Evolutionary conservation across 164 flowering plant genomes (phyloP).

Genomic region (Berberis thunbergii): DNA sequence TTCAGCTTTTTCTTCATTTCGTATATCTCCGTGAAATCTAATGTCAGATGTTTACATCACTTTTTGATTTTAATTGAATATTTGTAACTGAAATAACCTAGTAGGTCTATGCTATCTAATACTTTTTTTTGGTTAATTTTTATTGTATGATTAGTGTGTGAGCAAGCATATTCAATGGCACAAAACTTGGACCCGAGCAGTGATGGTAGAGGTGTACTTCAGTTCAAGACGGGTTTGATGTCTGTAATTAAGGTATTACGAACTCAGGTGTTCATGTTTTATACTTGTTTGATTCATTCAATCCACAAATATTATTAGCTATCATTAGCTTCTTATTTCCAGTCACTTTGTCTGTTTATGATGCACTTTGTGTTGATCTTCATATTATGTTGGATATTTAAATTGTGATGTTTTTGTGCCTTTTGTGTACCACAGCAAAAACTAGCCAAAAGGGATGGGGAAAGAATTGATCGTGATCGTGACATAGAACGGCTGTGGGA

Average conservation of each 20-base stretch:
- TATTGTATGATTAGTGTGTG: conserved; percentile 54
- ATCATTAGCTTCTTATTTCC: too few species aligned
- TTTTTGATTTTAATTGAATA: too few species aligned
- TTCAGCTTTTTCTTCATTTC: too few species aligned
- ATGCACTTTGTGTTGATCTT: background rate
- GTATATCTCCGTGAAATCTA: too few species aligned
- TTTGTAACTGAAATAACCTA: too few species aligned
- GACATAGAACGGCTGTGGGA: conserved; percentile 81
- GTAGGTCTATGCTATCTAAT: background rate
- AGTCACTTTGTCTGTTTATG: background rate
- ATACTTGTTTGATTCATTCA: too few species aligned
- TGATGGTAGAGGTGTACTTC: conserved; percentile 93
- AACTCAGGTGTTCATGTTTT: background rate
- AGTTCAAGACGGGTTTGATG: conserved; percentile 94
- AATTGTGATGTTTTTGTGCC: background rate
- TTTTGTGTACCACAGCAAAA: conserved; percentile 65
- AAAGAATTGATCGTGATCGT: conserved; percentile 63
- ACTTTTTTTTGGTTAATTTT: background rate
- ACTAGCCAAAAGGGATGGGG: conserved; percentile 79
- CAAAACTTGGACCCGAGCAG: conserved; percentile 91
- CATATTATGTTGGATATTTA: background rate
- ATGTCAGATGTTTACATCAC: too few species aligned
- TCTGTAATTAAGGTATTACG: conserved; percentile 84
- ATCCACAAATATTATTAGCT: too few species aligned
- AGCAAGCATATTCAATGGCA: conserved; percentile 93